Conservation (phyloP, 257 asterid species). For the Solanum phureja region DNA sequence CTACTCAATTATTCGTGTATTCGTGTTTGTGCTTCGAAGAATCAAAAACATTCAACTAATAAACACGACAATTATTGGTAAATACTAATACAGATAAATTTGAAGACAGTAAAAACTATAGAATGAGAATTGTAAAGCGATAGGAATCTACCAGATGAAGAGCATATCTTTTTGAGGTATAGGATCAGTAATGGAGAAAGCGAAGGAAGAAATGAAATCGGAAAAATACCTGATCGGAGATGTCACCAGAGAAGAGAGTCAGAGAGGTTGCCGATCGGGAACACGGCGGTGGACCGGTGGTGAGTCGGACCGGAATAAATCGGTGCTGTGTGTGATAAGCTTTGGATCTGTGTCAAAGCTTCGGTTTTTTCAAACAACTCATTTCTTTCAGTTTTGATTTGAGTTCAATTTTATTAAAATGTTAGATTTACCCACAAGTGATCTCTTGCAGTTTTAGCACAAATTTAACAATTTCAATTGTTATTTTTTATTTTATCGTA, state of each 20-base stretch:
- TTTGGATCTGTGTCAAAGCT: slow-evolving; percentile 1
- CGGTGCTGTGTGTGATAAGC: not conserved
- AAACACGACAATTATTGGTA: not conserved
- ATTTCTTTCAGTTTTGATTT: not conserved
- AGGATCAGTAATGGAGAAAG: not conserved
- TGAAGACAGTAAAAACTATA: not conserved
- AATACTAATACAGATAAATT: not conserved
- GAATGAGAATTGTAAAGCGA: not conserved
- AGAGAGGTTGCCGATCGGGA: not conserved
- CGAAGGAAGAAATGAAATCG: not conserved
- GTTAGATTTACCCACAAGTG: not conserved
- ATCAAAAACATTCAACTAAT: not conserved
- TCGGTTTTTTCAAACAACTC: not conserved
- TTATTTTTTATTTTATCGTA: too few relatives aligned
- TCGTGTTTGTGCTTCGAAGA: not conserved
- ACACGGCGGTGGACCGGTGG: not conserved
- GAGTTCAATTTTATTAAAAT: not conserved
- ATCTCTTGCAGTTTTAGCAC: too few relatives aligned
- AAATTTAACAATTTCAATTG: too few relatives aligned
- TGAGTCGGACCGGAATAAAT: not conserved
- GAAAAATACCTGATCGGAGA: not conserved
- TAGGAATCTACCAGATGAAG: not conserved
- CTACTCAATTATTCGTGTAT: not conserved
- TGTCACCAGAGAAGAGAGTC: not conserved
- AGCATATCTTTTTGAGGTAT: not conserved